These are phyloP conservation scores for Kuraishia molischiana DNA, from an alignment of 805 yeast species.

Conservation along the genomic window DNA sequence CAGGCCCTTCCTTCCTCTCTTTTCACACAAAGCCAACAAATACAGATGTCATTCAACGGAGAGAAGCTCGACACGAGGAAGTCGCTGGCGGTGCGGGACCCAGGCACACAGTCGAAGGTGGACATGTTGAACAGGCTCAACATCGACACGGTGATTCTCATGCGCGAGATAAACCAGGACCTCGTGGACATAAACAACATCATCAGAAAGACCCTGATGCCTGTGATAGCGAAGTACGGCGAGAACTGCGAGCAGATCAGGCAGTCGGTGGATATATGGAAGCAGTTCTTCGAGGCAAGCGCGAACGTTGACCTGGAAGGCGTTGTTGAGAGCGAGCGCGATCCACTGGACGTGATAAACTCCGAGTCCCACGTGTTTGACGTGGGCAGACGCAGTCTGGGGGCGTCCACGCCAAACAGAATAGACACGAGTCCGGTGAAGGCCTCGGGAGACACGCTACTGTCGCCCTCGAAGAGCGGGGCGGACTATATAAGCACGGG, in stretches of 20 bases:
- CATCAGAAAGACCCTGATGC: conserved; percentile 59
- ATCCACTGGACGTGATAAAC: neutral
- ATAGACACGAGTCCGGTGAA: conserved; percentile 9
- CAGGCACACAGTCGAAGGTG: conserved; percentile 4
- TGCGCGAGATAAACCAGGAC: conserved; percentile 75
- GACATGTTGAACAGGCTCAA: conserved; percentile 56
- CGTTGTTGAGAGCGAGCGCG: neutral
- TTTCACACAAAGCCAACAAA: no score
- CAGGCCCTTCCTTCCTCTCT: no score
- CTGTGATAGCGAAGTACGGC: conserved; percentile 54
- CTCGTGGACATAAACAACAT: conserved; percentile 58
- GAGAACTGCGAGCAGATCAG: conserved; percentile 49
- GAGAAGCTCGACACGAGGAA: neutral
- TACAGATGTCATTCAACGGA: neutral
- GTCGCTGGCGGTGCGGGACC: neutral
- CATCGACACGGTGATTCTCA: conserved; percentile 65
- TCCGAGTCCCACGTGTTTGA: neutral
- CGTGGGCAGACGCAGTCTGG: conserved; percentile 1
- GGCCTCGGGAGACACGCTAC: conserved; percentile 10
- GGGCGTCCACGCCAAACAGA: conserved; percentile 14
- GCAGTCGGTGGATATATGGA: conserved; percentile 66
- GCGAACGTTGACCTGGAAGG: conserved; percentile 32
- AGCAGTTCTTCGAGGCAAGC: conserved; percentile 65
- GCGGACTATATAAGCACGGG: conserved; percentile 9
- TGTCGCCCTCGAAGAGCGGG: conserved; percentile 7